Percentiles rank a stretch among this genome's conserved stretches.
These are phyloP conservation scores for Sporobolomyces roseus DNA, from an alignment of 768 basidiomycete species.

Conservation along the genomic window DNA sequence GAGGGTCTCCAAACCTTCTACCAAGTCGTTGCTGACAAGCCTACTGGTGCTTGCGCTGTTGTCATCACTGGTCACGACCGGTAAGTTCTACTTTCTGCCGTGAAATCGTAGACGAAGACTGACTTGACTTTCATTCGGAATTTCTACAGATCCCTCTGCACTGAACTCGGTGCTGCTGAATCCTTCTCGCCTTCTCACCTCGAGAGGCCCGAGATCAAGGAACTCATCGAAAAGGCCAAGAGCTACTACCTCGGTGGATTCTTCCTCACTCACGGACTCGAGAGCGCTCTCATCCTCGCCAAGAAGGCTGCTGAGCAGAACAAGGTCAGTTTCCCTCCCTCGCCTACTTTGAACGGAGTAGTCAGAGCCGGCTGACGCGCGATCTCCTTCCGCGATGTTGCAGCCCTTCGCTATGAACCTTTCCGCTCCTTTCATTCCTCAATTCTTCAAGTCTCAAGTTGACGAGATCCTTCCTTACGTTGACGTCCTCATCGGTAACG, in stretches of 20 bases:
- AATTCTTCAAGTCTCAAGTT: slow-evolving; percentile 82
- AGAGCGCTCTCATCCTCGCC: slow-evolving; percentile 66
- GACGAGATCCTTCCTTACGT: slow-evolving; percentile 74
- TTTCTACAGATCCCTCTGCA: slow-evolving; percentile 73
- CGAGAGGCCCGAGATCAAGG: slow-evolving; percentile 66
- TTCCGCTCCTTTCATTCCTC: slow-evolving; percentile 93
- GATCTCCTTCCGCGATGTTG: not conserved
- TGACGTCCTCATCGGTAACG: slow-evolving; percentile 94
- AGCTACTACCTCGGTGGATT: slow-evolving; percentile 93
- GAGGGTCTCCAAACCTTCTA: slow-evolving; percentile 87
- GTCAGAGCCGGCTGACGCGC: no score
- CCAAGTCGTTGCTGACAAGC: slow-evolving; percentile 75
- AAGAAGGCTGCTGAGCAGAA: slow-evolving; percentile 68
- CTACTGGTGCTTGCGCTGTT: slow-evolving; percentile 96
- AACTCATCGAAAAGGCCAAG: slow-evolving; percentile 72
- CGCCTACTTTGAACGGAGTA: not conserved
- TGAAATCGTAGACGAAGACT: not conserved
- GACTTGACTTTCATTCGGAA: not conserved
- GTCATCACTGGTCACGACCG: slow-evolving; percentile 88
- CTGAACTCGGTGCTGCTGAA: slow-evolving; percentile 83
- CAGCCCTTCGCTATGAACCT: slow-evolving; percentile 88
- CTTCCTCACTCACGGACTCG: slow-evolving; percentile 89
- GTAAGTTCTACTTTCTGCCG: slow-evolving; percentile 52
- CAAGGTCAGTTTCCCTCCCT: slow-evolving; percentile 60
- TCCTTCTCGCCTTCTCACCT: slow-evolving; percentile 80